Percentiles rank a stretch among this genome's conserved stretches.
Evolutionary conservation across 768 basidiomycete species (phyloP).

Genomic region (Serendipita sp.): DNA sequence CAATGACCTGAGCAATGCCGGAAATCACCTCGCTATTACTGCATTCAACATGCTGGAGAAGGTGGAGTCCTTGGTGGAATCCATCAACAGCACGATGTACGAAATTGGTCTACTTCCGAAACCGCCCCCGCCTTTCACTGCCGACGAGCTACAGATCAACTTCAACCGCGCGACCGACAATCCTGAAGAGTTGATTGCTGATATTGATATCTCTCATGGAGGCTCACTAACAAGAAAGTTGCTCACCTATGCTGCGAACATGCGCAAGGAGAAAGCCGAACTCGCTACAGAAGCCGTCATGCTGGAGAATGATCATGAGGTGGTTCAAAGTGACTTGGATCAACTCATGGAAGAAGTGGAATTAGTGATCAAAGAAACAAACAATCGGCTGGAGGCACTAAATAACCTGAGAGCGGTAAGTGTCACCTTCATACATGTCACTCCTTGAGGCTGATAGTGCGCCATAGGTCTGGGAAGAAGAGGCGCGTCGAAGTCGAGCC

Average conservation of each 20-base stretch:
- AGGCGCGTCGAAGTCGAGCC: conserved; percentile 46
- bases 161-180: conserved; percentile 64
- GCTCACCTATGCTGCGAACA: conserved; percentile 62
- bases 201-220: conserved; percentile 37
- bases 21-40: conserved; percentile 71
- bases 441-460: conserved; percentile 1
- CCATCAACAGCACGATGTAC: conserved; percentile 61
- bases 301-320: conserved; percentile 62
- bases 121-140: conserved; percentile 50
- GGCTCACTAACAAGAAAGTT: conserved; percentile 23
- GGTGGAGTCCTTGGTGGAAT: conserved; percentile 68
- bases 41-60: conserved; percentile 64
- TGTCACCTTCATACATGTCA: background rate
- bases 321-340: conserved; percentile 66
- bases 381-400: conserved; percentile 65
- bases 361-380: conserved; percentile 63
- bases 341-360: conserved; percentile 62
- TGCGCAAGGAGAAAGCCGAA: conserved; percentile 52
- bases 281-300: conserved; percentile 50
- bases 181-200: conserved; percentile 49
- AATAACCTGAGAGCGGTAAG: background rate
- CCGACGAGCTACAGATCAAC: conserved; percentile 64
- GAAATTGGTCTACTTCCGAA: conserved; percentile 65
- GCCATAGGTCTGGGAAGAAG: conserved; percentile 57
- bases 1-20: conserved; percentile 50